phyloP scores from a whole-genome alignment of 495 filamentous ascomycete species.

The Articulospora tetracladia region DNA sequence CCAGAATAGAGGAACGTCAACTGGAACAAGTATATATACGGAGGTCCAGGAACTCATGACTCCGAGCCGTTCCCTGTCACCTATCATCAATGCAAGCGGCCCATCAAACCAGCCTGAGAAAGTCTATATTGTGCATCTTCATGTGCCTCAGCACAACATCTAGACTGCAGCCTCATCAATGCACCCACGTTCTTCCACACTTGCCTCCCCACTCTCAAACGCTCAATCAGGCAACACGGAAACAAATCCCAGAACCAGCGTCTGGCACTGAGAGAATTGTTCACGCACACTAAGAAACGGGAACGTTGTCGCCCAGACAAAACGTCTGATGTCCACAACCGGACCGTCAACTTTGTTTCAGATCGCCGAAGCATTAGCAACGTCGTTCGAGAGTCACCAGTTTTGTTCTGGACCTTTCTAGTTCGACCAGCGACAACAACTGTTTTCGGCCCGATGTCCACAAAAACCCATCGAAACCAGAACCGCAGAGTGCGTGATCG shows the following conservation, averaged over 20 bases:
- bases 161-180: constrained; percentile 8
- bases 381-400: too few relatives aligned
- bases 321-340: not conserved
- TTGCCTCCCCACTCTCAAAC: not conserved
- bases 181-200: constrained; percentile 4
- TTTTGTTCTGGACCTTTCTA: not conserved
- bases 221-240: too few relatives aligned
- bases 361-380: not conserved
- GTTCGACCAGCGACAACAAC: not conserved
- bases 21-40: not conserved
- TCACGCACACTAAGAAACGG: not conserved
- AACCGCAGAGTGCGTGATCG: not conserved
- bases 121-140: constrained; percentile 7
- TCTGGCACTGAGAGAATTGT: not conserved
- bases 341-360: not conserved
- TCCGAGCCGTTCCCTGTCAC: not conserved
- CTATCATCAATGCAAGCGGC: not conserved
- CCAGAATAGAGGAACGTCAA: not conserved
- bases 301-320: not conserved
- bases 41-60: not conserved
- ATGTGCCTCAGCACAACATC: not conserved
- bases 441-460: not conserved
- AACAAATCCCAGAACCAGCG: too few relatives aligned
- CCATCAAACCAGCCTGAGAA: constrained; percentile 13
- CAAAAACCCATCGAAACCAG: too few relatives aligned